Conservation (phyloP, 164 flowering plant species). For the Platanus orientalis region DNA sequence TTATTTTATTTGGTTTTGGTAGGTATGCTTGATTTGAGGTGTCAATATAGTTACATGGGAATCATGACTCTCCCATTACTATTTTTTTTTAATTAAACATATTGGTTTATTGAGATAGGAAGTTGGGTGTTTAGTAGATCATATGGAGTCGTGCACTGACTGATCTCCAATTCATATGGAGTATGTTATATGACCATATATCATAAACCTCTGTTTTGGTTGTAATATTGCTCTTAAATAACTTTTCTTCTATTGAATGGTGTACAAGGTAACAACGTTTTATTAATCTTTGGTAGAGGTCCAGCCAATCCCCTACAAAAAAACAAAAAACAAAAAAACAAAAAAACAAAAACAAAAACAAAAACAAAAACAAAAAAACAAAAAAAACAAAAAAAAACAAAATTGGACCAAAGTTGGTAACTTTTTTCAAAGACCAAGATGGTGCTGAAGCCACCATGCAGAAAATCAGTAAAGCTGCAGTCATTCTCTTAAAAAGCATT, state of each 20-base stretch:
- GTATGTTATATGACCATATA: neutral
- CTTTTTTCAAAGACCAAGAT: neutral
- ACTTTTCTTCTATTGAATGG: no score
- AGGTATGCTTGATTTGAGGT: neutral
- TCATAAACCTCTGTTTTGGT: no score
- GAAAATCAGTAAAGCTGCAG: neutral
- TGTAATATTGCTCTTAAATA: no score
- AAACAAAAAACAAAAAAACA: neutral
- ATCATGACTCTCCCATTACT: neutral
- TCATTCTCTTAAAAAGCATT: neutral
- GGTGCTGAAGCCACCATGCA: neutral
- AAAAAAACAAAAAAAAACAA: neutral
- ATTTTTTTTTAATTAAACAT: no score
- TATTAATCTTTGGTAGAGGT: no score
- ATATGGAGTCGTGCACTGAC: neutral
- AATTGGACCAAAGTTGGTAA: no score
- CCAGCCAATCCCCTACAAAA: no score
- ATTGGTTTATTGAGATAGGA: no score
- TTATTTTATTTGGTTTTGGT: neutral
- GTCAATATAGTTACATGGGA: neutral
- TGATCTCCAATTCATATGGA: neutral
- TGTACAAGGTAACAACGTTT: no score
- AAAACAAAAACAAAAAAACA: neutral
- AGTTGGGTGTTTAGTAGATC: no score
- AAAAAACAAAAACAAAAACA: neutral